Conservation (phyloP, 2,329 filamentous ascomycete species). For the Ascosphaera pollenicola region DNA sequence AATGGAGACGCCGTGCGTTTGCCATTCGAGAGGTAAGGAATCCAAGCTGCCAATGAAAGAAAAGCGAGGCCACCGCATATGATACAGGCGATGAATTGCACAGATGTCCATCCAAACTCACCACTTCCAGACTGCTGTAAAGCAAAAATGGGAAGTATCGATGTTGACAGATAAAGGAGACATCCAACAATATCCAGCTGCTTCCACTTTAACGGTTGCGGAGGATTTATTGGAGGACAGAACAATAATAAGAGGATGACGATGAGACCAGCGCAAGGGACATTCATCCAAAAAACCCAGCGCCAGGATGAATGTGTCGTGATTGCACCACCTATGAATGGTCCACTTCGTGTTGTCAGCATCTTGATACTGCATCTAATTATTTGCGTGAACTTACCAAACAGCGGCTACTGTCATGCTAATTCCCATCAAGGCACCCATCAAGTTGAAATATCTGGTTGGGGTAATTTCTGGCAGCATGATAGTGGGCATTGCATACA, state of each 20-base stretch:
- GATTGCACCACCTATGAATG: slow-evolving; percentile 11
- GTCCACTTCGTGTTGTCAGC: slow-evolving; percentile 5
- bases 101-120: background rate
- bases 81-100: background rate
- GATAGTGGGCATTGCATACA: slow-evolving; percentile 27
- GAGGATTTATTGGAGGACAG: slow-evolving; percentile 17
- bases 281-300: slow-evolving; percentile 35
- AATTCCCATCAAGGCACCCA: slow-evolving; percentile 23
- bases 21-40: background rate
- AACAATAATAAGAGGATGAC: slow-evolving; percentile 22
- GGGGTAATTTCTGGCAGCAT: slow-evolving; percentile 29
- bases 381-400: slow-evolving; percentile 27
- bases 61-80: background rate
- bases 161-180: background rate
- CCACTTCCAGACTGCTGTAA: background rate
- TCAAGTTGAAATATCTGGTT: slow-evolving; percentile 20
- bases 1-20: background rate
- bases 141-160: background rate
- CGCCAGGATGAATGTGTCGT: slow-evolving; percentile 25
- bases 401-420: slow-evolving; percentile 10
- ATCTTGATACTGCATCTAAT: slow-evolving; percentile 11
- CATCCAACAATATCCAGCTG: background rate
- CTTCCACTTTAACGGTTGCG: background rate
- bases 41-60: background rate
- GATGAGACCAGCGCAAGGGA: slow-evolving; percentile 24